These are phyloP conservation scores for Emergomyces orientalis DNA, from an alignment of 2,329 filamentous ascomycete species.

Conservation along the genomic window DNA sequence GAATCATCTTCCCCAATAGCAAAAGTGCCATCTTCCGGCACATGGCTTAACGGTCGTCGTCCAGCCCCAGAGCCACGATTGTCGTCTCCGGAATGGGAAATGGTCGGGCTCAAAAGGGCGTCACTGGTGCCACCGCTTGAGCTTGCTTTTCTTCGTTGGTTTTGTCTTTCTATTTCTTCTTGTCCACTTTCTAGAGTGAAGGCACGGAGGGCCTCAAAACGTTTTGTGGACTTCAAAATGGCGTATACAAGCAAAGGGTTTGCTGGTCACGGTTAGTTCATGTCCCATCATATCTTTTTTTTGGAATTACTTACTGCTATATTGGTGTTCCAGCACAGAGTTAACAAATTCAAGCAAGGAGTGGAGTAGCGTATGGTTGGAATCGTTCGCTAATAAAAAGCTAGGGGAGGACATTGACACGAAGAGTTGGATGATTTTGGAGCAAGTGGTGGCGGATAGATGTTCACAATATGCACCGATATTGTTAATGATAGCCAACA, in stretches of 20 bases:
- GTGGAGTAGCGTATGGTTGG: conserved; percentile 70
- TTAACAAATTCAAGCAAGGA: conserved; percentile 85
- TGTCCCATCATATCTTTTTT: neutral
- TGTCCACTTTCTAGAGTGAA: conserved; percentile 90
- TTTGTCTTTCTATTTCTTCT: conserved; percentile 77
- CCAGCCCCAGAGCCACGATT: conserved; percentile 40
- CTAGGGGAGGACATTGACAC: conserved; percentile 87
- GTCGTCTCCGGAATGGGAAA: conserved; percentile 35
- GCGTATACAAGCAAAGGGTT: conserved; percentile 76
- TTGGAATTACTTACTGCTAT: conserved; percentile 49
- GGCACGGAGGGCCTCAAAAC: conserved; percentile 72
- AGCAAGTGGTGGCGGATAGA: conserved; percentile 63
- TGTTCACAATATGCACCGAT: conserved; percentile 75
- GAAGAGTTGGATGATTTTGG: conserved; percentile 79
- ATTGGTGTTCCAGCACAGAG: conserved; percentile 81
- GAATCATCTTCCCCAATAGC: conserved; percentile 74
- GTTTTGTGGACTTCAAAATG: conserved; percentile 67
- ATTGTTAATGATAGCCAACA: conserved; percentile 89
- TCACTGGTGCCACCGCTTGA: conserved; percentile 26
- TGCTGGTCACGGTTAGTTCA: conserved; percentile 40
- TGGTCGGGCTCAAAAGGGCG: conserved; percentile 26
- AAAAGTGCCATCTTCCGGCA: conserved; percentile 70
- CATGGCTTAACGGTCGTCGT: conserved; percentile 53
- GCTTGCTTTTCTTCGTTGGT: conserved; percentile 58
- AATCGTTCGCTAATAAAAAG: conserved; percentile 85